Evolutionary conservation across 306 rosid species (phyloP), one percentile per base, ranked within the genome.

Genomic region (cucumber (Cucumis sativus)): DNA sequence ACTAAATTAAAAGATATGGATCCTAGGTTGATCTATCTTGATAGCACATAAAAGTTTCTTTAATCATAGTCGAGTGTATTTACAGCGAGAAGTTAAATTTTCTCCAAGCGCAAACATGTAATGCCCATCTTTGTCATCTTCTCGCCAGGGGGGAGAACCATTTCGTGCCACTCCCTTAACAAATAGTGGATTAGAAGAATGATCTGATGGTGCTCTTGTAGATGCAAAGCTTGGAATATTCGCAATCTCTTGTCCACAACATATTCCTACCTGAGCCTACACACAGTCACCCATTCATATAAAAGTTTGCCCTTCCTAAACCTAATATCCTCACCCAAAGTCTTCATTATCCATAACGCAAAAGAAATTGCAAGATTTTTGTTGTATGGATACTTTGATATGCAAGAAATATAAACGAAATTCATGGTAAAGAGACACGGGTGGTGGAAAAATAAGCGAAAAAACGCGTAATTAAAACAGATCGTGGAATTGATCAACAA

Each of bases 261-360:
- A 92, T 84, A 95, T 89, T 90, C 93, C 97, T 90, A 95, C 97
- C 99, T 95, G 99, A 85, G 92, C 99, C 97, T 92, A 95, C 97
- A 95, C 92, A 95, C 88, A 92, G 83, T 90, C 92, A 92, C 90
- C 88, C 92, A 91, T 90, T 86, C 89, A 92, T 86, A 86, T 61
- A 89, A 77, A 83, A 62, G 73, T 79, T 64, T 83, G 73, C 58
- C 66, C 79, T 78, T 51, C 73, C 84, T 40, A 57, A 55, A 51
- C 33, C 65, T 82, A 65, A 8, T 58, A 77, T 71, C 64, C 79
- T 55, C 41, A 74, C 66, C 59, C 73, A 49, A 20, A 71, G 49
- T 74, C 56, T 74, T 68, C 59, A 43, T 8, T 57, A 17, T 30
- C 63, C 51, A 84, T 8, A 64, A 33, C 28, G 60, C 51, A 61